Conservation (phyloP, 345 rosid species). For the Citrus maxima region DNA sequence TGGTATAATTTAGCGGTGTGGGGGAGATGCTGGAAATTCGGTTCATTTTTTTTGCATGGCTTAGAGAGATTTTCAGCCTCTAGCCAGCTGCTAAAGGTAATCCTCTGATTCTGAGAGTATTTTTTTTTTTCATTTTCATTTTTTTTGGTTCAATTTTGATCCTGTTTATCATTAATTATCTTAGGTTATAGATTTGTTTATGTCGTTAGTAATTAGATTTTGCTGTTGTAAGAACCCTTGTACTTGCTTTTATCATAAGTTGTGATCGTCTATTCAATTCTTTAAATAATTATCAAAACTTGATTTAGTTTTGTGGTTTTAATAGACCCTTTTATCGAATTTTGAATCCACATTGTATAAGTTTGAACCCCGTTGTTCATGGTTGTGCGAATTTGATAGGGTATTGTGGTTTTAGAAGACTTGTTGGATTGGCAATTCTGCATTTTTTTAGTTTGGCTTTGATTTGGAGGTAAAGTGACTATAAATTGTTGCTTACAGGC, state of each 20-base stretch:
- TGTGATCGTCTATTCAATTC: slow-evolving; percentile 2
- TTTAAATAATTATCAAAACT: background rate
- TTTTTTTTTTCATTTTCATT: background rate
- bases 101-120: slow-evolving; percentile 28
- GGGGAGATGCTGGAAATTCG: slow-evolving; percentile 35
- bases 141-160: background rate
- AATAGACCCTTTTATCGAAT: background rate
- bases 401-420: background rate
- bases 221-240: background rate
- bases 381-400: background rate
- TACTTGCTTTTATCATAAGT: background rate
- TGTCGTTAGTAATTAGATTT: background rate
- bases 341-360: background rate
- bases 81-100: slow-evolving; percentile 27
- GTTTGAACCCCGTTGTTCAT: background rate
- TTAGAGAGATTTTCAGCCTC: slow-evolving; percentile 33
- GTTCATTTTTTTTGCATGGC: slow-evolving; percentile 23
- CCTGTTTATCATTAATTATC: background rate
- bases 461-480: slow-evolving; percentile 20
- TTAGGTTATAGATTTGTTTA: background rate
- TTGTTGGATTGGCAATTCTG: slow-evolving; percentile 7
- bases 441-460: slow-evolving; percentile 13
- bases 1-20: slow-evolving; percentile 23
- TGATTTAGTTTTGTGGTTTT: slow-evolving; percentile 3
- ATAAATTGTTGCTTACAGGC: slow-evolving; percentile 30